Evolutionary conservation across 495 filamentous ascomycete species (phyloP), one percentile per base, ranked within the genome.

Genomic region (Neurospora sp.): DNA sequence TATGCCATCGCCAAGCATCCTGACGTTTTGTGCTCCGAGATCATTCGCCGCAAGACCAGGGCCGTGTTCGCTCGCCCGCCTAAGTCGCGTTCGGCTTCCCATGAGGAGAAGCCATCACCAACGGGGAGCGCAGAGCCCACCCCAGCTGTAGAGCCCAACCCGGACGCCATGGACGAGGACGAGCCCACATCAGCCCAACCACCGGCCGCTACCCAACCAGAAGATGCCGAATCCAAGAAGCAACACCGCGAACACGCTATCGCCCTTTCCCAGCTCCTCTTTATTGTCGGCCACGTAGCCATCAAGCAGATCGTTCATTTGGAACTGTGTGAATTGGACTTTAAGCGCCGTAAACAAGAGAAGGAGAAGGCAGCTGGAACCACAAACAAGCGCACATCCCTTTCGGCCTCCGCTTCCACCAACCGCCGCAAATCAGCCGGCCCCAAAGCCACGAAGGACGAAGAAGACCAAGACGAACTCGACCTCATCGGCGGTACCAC

Each of bases 281-380:
- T 97, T 81, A 90, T 97, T 70, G 95, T 99, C 71, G 96, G 95
- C 6, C 95, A 99, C 78, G 93, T 98, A 73, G 94, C 95, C 39
- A 93, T 99, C 83, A 99, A 99, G 81, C 96, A 99, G 77, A 99
- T 98, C 74, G 96, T 99, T n/a, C 96, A 99, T 81, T 86, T 99
- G n/a, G 96, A 99, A 76, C 87, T 98, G 3, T 94, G 93, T 82
- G 96, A 99, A 79, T 88, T 94, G 44, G 96, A 99, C 81, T 99
- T 99, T 83, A 99, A 99, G 83, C 89, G 94, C 37, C 88, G 94
- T 72, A 99, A 98, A 83, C 93, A 92, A 16, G 96, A 97, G 76
- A 93, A 94, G 74, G 96, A 98, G 80, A 97, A 95, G 82, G 91
- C 85, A 66, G 82, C 84, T 4, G 80, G 82, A 9, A 79, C 83